Evolutionary conservation across 1,284 basidiomycete genomes (phyloP), one percentile per base, ranked within the genome.

Genomic region (Trichosporon sp.): DNA sequence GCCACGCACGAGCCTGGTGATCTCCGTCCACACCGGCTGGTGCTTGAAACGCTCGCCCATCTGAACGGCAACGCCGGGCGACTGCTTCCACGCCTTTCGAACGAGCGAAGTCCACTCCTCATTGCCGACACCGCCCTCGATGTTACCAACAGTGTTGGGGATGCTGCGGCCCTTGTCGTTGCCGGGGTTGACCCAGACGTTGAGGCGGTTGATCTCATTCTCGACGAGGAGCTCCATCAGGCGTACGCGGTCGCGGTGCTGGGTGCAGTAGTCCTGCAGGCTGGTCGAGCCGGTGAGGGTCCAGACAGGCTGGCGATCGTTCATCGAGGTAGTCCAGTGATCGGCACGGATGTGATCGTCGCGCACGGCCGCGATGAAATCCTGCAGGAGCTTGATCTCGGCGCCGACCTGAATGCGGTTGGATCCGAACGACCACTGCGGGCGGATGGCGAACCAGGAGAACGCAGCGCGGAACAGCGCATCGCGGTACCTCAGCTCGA

Each of bases 351-450:
- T 86, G 8, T 86, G 83, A 81, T 98, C 95, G 0, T 87, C 86
- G 75, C 91, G 88, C 44, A 98, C 85, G 74, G 90, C 89, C 0
- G 87, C 87, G 27, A 93, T 80, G 78, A 97, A 94, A 78, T 98
- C 93, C 27, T 89, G 89, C 23, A 98, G 83, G 0, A 95, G 86
- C 80, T 91, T 92, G 79, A 96, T 88, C 79, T 99, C 96, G 0
- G 92, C 89, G 70, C 91, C 89, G 23, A 97, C 85, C 83, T 98
- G 95, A 13, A 94, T 88, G 3, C 93, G 89, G 82, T 93, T 93
- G 27, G 92, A 91, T 31, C 96, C 97, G 79, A 91, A 98, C 5
- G 94, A 91, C 95, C 96, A 99, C 93, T 93, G 91, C 11, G 93
- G 92, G 15, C 90, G 87, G 38, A 90, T 87, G n/a, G 90, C 86